phyloP scores from a whole-genome alignment of 768 basidiomycete species.

The Lentinula boryana region DNA sequence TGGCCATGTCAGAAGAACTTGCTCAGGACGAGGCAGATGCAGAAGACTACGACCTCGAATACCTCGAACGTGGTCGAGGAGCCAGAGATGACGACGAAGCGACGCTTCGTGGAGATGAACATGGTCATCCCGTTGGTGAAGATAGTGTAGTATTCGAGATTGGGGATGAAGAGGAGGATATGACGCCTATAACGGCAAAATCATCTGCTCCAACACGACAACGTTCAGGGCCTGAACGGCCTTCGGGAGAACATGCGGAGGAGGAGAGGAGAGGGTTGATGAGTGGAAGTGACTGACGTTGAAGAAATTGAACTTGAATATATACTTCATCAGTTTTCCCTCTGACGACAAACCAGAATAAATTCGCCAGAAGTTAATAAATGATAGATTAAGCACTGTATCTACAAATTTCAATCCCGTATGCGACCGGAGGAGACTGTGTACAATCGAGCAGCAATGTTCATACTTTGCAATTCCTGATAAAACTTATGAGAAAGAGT shows the following conservation, averaged over 20 bases:
- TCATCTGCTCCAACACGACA: conserved; percentile 29
- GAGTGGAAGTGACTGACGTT: conserved; percentile 13
- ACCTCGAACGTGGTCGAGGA: conserved; percentile 46
- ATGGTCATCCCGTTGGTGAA: conserved; percentile 43
- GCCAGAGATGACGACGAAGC: conserved; percentile 65
- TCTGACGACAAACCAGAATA: not conserved
- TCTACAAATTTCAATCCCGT: conserved; percentile 43
- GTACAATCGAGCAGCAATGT: conserved; percentile 84
- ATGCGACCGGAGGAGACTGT: conserved; percentile 85
- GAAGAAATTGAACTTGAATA: not conserved
- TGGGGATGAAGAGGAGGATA: conserved; percentile 77
- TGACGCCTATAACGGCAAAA: conserved; percentile 33
- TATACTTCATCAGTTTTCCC: not conserved
- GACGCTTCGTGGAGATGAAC: conserved; percentile 62
- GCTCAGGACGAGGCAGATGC: conserved; percentile 94
- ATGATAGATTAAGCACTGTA: conserved; percentile 10
- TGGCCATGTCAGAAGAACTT: conserved; percentile 95
- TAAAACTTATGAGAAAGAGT: conserved; percentile 3
- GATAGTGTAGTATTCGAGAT: conserved; percentile 88
- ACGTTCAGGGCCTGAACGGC: conserved; percentile 19
- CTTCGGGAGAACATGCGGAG: conserved; percentile 44
- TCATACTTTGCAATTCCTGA: conserved; percentile 93
- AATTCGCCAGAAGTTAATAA: not conserved
- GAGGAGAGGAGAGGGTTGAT: conserved; percentile 65
- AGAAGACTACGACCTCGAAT: conserved; percentile 85